Conservation (phyloP, 2,329 filamentous ascomycete species). For the Cordyceps militaris region DNA sequence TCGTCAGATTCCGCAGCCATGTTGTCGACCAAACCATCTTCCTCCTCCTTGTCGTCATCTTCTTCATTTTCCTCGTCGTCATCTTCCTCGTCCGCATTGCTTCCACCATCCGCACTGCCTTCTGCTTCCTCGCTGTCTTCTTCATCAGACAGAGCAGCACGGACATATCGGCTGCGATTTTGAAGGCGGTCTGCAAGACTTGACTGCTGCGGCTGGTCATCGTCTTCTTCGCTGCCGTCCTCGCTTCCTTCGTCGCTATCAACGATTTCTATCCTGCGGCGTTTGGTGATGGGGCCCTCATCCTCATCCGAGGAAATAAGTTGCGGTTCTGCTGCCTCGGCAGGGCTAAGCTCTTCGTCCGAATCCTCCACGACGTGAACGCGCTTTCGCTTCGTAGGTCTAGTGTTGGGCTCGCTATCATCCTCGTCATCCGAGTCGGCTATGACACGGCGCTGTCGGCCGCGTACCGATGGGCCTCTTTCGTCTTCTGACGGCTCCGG, state of each 20-base stretch:
- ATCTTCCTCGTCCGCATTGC: slow-evolving; percentile 18
- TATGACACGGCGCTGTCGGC: slow-evolving; percentile 24
- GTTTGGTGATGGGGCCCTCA: neutral
- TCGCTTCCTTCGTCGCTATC: slow-evolving; percentile 8
- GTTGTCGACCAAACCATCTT: slow-evolving; percentile 22
- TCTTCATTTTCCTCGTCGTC: slow-evolving; percentile 16
- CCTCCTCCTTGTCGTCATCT: slow-evolving; percentile 18
- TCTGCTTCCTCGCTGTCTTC: slow-evolving; percentile 17
- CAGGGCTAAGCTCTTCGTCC: slow-evolving; percentile 16
- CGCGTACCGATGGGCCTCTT: slow-evolving; percentile 8
- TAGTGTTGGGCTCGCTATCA: slow-evolving; percentile 10
- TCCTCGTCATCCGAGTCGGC: slow-evolving; percentile 26
- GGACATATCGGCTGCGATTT: neutral
- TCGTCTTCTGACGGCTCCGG: slow-evolving; percentile 20
- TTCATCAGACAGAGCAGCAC: neutral
- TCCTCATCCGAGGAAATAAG: slow-evolving; percentile 1
- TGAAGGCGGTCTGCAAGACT: slow-evolving; percentile 21
- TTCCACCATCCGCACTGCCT: slow-evolving; percentile 14
- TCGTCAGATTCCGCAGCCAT: slow-evolving; percentile 30
- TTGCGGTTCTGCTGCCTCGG: slow-evolving; percentile 4
- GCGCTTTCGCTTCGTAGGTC: slow-evolving; percentile 21
- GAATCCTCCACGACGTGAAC: slow-evolving; percentile 15
- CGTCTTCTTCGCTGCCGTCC: slow-evolving; percentile 15
- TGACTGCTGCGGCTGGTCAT: slow-evolving; percentile 14
- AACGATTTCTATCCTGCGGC: neutral